phyloP scores from a whole-genome alignment of 2,329 filamentous ascomycete genomes.

The Orbilia blumenaviensis region DNA sequence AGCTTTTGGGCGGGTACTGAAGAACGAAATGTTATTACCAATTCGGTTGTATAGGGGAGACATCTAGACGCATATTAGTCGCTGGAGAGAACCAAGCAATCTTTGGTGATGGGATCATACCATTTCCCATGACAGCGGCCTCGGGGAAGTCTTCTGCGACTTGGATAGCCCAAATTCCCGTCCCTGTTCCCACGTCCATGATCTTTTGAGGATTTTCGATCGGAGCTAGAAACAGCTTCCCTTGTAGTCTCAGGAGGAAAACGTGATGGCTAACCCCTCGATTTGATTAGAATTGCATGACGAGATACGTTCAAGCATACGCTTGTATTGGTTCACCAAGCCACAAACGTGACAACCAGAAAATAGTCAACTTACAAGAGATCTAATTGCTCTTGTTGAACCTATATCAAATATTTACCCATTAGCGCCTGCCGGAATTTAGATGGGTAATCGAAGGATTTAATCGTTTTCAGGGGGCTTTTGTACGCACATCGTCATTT shows the following conservation, averaged over 20 bases:
- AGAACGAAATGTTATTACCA: conserved; percentile 32
- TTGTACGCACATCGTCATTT: conserved; percentile 64
- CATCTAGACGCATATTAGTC: conserved; percentile 54
- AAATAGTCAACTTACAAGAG: conserved; percentile 28
- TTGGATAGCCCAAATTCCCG: conserved; percentile 68
- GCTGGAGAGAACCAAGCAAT: conserved; percentile 58
- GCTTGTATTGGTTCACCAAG: too few relatives aligned
- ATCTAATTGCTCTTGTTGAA: conserved; percentile 53
- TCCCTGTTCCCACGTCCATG: conserved; percentile 67
- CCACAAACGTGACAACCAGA: too few relatives aligned
- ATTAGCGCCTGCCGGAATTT: neutral
- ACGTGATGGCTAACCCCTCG: conserved; percentile 61
- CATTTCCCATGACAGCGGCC: conserved; percentile 55
- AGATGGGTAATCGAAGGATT: neutral
- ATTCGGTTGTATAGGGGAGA: conserved; percentile 60
- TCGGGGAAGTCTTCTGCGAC: conserved; percentile 56
- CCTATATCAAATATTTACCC: neutral
- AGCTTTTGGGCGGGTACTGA: neutral
- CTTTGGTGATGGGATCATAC: conserved; percentile 57
- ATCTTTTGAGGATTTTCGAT: conserved; percentile 62
- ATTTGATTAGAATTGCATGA: neutral
- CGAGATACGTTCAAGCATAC: neutral
- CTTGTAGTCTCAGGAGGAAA: conserved; percentile 64
- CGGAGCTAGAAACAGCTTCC: conserved; percentile 64
- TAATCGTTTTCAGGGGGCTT: too few relatives aligned